A percentile compares a stretch with the other conserved stretches of the same genome.
phyloP scores from a whole-genome alignment of 2,329 filamentous ascomycete species.

The Phyllosticta paracitricarpa region DNA sequence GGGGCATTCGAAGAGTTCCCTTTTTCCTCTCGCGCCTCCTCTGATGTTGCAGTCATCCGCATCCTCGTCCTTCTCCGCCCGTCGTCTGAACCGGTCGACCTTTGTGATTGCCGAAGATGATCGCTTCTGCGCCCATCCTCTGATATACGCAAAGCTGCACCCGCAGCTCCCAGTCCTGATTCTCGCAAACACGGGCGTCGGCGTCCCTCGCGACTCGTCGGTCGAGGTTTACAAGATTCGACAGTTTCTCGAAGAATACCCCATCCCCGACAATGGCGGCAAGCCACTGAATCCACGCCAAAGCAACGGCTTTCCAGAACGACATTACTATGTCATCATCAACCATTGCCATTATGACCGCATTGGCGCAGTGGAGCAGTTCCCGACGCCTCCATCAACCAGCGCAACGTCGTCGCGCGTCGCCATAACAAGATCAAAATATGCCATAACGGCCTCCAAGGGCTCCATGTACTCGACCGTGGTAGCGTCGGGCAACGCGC shows the following conservation, averaged over 20 bases:
- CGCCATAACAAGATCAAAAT: neutral
- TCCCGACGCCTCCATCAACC: conserved; percentile 13
- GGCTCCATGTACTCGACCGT: conserved; percentile 15
- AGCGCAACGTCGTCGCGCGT: neutral
- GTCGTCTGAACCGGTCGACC: conserved; percentile 32
- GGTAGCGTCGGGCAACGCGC: conserved; percentile 27
- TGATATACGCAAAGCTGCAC: conserved; percentile 39
- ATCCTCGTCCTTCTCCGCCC: conserved; percentile 24
- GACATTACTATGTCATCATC: conserved; percentile 33
- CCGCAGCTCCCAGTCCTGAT: conserved; percentile 23
- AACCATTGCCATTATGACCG: conserved; percentile 41
- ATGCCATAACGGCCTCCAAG: conserved; percentile 11
- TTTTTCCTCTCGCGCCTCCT: neutral
- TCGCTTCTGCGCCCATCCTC: conserved; percentile 32
- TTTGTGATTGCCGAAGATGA: conserved; percentile 38
- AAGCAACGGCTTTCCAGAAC: conserved; percentile 10
- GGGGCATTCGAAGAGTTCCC: neutral
- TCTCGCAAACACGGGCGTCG: conserved; percentile 38
- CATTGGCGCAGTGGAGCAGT: conserved; percentile 28
- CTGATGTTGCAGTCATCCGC: neutral
- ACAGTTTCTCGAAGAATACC: conserved; percentile 32
- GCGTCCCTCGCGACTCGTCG: conserved; percentile 23
- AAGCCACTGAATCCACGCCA: conserved; percentile 29
- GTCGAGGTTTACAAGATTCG: conserved; percentile 25
- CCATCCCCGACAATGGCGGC: conserved; percentile 26